phyloP scores from a whole-genome alignment of 371 early-diverging fungal species.

The Mucor velutinosus region DNA sequence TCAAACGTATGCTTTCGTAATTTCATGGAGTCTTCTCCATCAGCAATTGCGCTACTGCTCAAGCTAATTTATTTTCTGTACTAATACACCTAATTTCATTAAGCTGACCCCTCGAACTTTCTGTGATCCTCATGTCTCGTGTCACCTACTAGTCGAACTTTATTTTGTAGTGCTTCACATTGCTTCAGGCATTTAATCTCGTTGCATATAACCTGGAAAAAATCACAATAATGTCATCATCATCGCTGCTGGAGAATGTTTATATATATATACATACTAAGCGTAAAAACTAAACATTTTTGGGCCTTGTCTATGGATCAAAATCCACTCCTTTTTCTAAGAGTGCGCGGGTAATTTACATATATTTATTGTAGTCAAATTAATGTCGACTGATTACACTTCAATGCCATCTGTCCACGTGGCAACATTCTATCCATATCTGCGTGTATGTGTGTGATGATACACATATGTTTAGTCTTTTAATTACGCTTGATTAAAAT shows the following conservation, averaged over 20 bases:
- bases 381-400: neutral
- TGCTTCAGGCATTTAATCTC: neutral
- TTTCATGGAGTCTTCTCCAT: neutral
- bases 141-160: neutral
- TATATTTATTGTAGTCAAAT: neutral
- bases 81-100: neutral
- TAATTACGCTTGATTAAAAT: neutral
- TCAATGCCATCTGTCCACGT: neutral
- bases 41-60: neutral
- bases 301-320: neutral
- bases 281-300: neutral
- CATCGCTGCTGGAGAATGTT: neutral
- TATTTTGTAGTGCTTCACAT: neutral
- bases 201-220: neutral
- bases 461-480: neutral
- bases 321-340: neutral
- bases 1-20: neutral
- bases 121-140: neutral
- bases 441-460: neutral
- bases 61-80: neutral
- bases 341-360: neutral
- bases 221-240: conserved; percentile 2
- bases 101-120: neutral
- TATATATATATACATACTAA: neutral
- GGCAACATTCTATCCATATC: neutral